Conservation (phyloP, 352 stramenopile species). For the Globisporangium yorkense region DNA sequence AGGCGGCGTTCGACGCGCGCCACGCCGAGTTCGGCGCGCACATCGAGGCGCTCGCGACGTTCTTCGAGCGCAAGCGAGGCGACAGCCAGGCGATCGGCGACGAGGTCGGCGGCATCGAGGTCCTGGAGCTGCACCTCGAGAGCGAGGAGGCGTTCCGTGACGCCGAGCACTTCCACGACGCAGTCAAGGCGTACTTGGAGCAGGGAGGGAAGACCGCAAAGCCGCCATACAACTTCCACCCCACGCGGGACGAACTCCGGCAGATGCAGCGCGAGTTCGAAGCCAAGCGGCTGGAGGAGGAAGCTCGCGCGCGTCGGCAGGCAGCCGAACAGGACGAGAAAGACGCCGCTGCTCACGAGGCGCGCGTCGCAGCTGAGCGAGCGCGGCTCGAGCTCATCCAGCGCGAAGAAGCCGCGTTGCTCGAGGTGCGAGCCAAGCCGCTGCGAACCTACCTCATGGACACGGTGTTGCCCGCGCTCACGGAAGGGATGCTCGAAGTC, state of each 20-base stretch:
- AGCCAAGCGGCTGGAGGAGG: slow-evolving; percentile 42
- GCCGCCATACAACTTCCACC: slow-evolving; percentile 76
- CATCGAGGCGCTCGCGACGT: slow-evolving; percentile 44
- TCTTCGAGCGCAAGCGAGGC: slow-evolving; percentile 43
- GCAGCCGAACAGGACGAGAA: slow-evolving; percentile 47
- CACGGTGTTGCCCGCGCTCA: slow-evolving; percentile 77
- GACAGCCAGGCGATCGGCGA: slow-evolving; percentile 2
- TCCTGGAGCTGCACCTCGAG: slow-evolving; percentile 54
- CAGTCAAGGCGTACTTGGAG: slow-evolving; percentile 72
- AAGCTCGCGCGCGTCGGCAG: slow-evolving; percentile 23
- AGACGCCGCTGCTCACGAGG: slow-evolving; percentile 35
- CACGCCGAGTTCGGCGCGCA: slow-evolving; percentile 41
- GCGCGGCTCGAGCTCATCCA: slow-evolving; percentile 67
- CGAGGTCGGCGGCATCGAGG: slow-evolving; percentile 37
- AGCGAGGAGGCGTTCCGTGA: slow-evolving; percentile 39
- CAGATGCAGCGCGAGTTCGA: slow-evolving; percentile 36
- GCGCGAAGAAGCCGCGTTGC: slow-evolving; percentile 71
- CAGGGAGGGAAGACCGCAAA: slow-evolving; percentile 40
- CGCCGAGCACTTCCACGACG: slow-evolving; percentile 29
- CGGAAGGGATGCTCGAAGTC: slow-evolving; percentile 84
- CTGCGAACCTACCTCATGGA: slow-evolving; percentile 81
- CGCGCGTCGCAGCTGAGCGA: slow-evolving; percentile 46
- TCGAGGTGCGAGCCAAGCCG: slow-evolving; percentile 75
- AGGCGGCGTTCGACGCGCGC: slow-evolving; percentile 40
- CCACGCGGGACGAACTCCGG: slow-evolving; percentile 58